phyloP scores from a whole-genome alignment of 2,329 filamentous ascomycete species.

The Sclerotinia glacialis region DNA sequence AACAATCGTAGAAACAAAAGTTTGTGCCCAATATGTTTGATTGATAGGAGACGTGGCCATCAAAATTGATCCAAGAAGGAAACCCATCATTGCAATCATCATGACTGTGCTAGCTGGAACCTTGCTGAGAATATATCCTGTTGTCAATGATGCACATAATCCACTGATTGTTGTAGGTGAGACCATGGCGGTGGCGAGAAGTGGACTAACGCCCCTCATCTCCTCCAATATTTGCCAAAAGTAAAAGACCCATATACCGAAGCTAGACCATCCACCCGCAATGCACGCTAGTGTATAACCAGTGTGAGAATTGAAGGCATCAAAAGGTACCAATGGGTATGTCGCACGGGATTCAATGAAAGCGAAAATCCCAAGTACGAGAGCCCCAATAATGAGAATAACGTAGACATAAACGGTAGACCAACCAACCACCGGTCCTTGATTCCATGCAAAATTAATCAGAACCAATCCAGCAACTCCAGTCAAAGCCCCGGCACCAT shows the following conservation, averaged over 20 bases:
- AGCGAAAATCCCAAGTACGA: slow-evolving; percentile 55
- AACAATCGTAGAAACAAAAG: slow-evolving; percentile 57
- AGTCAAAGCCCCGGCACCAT: slow-evolving; percentile 46
- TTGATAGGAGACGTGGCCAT: slow-evolving; percentile 30
- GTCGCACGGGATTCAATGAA: slow-evolving; percentile 48
- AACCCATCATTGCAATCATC: slow-evolving; percentile 40
- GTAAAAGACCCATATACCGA: slow-evolving; percentile 38
- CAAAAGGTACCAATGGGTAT: slow-evolving; percentile 57
- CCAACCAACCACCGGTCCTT: slow-evolving; percentile 35
- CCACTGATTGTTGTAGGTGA: slow-evolving; percentile 36
- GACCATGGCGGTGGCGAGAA: slow-evolving; percentile 38
- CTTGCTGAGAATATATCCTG: slow-evolving; percentile 39
- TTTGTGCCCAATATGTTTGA: slow-evolving; percentile 59
- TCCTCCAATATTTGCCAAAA: slow-evolving; percentile 31
- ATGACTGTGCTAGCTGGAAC: slow-evolving; percentile 40
- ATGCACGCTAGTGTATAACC: slow-evolving; percentile 45
- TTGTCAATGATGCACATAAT: slow-evolving; percentile 39
- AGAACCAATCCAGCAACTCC: slow-evolving; percentile 51
- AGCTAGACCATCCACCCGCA: slow-evolving; percentile 33
- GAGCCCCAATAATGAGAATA: slow-evolving; percentile 54
- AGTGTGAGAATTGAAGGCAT: slow-evolving; percentile 48
- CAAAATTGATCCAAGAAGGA: slow-evolving; percentile 42
- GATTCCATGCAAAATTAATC: slow-evolving; percentile 56
- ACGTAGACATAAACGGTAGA: slow-evolving; percentile 39
- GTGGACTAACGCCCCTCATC: slow-evolving; percentile 36